Percentiles rank a stretch among this genome's conserved stretches.
These are phyloP conservation scores for Neopestalotiopsis rosae DNA, from an alignment of 2,329 filamentous ascomycete genomes.

Conservation along the genomic window DNA sequence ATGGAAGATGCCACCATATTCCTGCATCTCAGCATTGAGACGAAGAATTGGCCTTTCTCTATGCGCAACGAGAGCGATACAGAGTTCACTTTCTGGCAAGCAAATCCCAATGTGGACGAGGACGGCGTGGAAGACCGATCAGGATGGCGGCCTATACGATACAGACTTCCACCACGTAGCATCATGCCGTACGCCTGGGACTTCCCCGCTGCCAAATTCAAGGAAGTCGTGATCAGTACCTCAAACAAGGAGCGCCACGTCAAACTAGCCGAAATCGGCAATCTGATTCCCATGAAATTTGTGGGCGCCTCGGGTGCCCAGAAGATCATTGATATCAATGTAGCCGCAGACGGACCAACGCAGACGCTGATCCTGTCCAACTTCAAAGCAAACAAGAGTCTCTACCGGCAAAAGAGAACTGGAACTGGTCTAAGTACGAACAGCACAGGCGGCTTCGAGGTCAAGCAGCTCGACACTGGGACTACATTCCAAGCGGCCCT, in stretches of 20 bases:
- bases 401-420: conserved; percentile 70
- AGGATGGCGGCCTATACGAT: conserved; percentile 90
- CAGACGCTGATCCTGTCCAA: conserved; percentile 94
- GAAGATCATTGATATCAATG: conserved; percentile 96
- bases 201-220: conserved; percentile 95
- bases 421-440: conserved; percentile 58
- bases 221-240: conserved; percentile 84
- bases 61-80: conserved; percentile 98
- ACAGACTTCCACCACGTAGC: conserved; percentile 88
- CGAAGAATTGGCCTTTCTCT: conserved; percentile 96
- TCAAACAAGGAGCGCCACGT: conserved; percentile 86
- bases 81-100: conserved; percentile 96
- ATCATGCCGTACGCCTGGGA: conserved; percentile 99
- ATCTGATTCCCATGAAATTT: conserved; percentile 92
- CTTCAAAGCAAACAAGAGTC: conserved; percentile 89
- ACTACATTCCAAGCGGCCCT: conserved; percentile 90
- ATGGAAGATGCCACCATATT: conserved; percentile 95
- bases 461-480: conserved; percentile 88
- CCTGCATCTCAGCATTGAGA: conserved; percentile 87
- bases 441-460: conserved; percentile 79
- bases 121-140: conserved; percentile 84
- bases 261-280: conserved; percentile 95
- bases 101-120: conserved; percentile 90
- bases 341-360: conserved; percentile 92
- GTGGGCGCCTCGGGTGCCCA: conserved; percentile 69